These are phyloP conservation scores for Backusella parvicylindrica DNA, from an alignment of 192 early-diverging fungal species.

Conservation along the genomic window DNA sequence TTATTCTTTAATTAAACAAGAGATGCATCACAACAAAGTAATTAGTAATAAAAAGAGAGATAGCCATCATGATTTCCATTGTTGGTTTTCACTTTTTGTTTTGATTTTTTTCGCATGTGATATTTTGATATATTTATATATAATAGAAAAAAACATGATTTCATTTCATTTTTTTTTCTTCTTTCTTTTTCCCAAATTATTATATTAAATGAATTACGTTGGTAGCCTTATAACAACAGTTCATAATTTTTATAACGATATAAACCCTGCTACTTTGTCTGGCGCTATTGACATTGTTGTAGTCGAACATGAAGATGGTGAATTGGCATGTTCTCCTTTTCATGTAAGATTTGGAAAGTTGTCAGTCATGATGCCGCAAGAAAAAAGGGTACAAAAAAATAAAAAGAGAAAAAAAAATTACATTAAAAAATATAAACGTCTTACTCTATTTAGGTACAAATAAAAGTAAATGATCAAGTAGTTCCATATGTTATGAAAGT, in stretches of 20 bases:
- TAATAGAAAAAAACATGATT: too few species aligned
- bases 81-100: too few species aligned
- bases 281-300: conserved; percentile 99
- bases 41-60: too few species aligned
- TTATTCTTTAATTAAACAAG: too few species aligned
- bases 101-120: too few species aligned
- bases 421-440: neutral
- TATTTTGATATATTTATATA: too few species aligned
- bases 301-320: conserved; percentile 79
- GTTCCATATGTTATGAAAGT: conserved; percentile 93
- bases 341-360: conserved; percentile 98
- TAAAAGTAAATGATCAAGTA: conserved; percentile 77
- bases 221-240: conserved; percentile 70
- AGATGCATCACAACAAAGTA: too few species aligned
- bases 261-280: conserved; percentile 95
- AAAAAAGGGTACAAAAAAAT: conserved; percentile 75
- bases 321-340: conserved; percentile 90
- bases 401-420: neutral
- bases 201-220: conserved; percentile 55
- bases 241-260: conserved; percentile 88
- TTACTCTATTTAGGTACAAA: conserved; percentile 54
- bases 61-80: too few species aligned
- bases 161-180: neutral
- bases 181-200: neutral
- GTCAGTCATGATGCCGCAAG: conserved; percentile 83